Percentiles rank a stretch among this genome's conserved stretches.
Conservation (phyloP, 108 stramenopile genomes). For the Nitzschia putrida region DNA sequence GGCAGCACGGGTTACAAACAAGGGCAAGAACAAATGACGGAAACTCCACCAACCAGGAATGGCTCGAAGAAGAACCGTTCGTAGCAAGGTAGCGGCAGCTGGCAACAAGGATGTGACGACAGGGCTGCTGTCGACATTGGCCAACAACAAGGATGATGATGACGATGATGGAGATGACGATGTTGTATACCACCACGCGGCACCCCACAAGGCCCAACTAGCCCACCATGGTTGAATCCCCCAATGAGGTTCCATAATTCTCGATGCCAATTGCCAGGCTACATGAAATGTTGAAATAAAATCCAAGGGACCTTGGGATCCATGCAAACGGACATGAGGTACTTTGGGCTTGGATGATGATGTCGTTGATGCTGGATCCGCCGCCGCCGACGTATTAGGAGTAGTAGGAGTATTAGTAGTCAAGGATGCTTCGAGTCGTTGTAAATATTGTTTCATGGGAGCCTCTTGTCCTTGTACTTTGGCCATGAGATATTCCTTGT, state of each 20-base stretch:
- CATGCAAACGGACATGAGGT: too few species aligned
- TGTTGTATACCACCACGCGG: too few species aligned
- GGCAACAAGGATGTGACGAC: neutral
- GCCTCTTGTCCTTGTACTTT: conserved; percentile 21
- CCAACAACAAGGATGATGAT: neutral
- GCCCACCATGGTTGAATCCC: neutral
- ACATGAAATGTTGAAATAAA: neutral
- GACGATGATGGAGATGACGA: neutral
- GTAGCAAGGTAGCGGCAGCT: neutral
- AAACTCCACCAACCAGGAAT: neutral
- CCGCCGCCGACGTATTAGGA: too few species aligned
- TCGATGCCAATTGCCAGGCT: neutral
- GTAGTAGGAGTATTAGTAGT: too few species aligned
- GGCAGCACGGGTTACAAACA: too few species aligned
- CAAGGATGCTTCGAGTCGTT: conserved; percentile 2
- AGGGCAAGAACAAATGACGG: neutral
- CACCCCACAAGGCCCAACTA: too few species aligned
- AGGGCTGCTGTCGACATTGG: neutral
- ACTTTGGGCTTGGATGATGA: too few species aligned
- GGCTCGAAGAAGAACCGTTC: neutral
- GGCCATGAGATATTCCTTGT: conserved; percentile 29
- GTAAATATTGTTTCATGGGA: neutral
- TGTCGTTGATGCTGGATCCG: too few species aligned
- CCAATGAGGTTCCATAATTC: neutral
- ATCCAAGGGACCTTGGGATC: too few species aligned